Evolutionary conservation across 2,329 filamentous ascomycete genomes (phyloP).

Genomic region (Cytospora piceae): DNA sequence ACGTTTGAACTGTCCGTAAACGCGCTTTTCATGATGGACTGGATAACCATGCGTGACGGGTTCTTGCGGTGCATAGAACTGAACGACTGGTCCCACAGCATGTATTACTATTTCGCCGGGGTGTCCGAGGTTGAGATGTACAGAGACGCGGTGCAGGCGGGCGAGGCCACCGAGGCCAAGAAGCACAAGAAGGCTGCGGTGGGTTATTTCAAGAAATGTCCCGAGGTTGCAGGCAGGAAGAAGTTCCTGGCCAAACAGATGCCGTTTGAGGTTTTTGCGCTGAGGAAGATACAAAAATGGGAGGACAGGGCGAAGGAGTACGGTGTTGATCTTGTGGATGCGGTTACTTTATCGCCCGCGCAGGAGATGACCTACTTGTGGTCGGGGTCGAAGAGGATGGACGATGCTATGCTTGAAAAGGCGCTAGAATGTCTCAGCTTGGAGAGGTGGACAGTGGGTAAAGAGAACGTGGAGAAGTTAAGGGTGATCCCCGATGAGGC

Average conservation of each 20-base stretch:
- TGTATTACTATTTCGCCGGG: slow-evolving; percentile 90
- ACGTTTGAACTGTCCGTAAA: slow-evolving; percentile 83
- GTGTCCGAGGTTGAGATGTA: slow-evolving; percentile 81
- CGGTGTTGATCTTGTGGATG: slow-evolving; percentile 73
- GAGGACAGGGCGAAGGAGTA: slow-evolving; percentile 72
- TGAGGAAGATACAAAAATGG: slow-evolving; percentile 87
- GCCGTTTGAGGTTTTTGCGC: slow-evolving; percentile 85
- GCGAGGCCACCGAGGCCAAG: slow-evolving; percentile 47
- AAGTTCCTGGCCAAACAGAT: slow-evolving; percentile 87
- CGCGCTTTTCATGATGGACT: slow-evolving; percentile 78
- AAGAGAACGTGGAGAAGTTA: slow-evolving; percentile 49
- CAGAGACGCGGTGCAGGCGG: slow-evolving; percentile 58
- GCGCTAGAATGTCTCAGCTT: slow-evolving; percentile 68
- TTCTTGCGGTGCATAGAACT: slow-evolving; percentile 77
- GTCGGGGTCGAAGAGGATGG: slow-evolving; percentile 87
- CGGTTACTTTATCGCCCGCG: slow-evolving; percentile 76
- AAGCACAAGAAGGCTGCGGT: slow-evolving; percentile 67
- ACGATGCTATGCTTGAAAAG: slow-evolving; percentile 62
- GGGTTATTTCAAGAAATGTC: slow-evolving; percentile 71
- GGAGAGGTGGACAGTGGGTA: slow-evolving; percentile 59
- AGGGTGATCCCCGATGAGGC: slow-evolving; percentile 61
- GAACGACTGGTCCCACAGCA: slow-evolving; percentile 86
- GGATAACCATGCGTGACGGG: slow-evolving; percentile 70
- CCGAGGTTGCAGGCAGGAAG: slow-evolving; percentile 79
- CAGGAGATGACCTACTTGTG: slow-evolving; percentile 95